Percentiles rank a stretch among this genome's conserved stretches.
Conservation (phyloP, 2,329 filamentous ascomycete genomes). For the Colletotrichum higginsianum region DNA sequence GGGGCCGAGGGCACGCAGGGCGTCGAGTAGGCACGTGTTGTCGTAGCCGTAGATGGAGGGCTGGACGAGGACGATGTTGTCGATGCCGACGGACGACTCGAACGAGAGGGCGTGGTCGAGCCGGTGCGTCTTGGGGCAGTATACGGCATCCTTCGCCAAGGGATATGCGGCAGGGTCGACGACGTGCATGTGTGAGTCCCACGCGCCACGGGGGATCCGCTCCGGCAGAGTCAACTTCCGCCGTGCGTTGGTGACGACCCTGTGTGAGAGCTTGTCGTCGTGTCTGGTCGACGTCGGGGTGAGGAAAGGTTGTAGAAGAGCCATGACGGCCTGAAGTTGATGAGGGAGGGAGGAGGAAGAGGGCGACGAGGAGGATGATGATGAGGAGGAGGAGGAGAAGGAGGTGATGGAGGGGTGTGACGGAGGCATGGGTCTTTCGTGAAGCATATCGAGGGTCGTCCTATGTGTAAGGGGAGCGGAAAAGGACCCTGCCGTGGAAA, state of each 20-base stretch:
- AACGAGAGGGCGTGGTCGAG: constrained; percentile 67
- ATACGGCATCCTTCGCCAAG: constrained; percentile 63
- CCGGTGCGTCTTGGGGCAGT: constrained; percentile 65
- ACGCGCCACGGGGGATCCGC: constrained; percentile 61
- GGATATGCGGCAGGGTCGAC: constrained; percentile 68
- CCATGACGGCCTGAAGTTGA: constrained; percentile 32
- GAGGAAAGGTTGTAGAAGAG: constrained; percentile 32
- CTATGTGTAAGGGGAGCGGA: constrained; percentile 11
- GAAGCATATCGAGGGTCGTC: constrained; percentile 23
- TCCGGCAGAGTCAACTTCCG: constrained; percentile 37
- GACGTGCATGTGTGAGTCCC: constrained; percentile 77
- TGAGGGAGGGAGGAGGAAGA: constrained; percentile 13
- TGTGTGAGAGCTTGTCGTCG: constrained; percentile 24
- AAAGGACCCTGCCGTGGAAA: constrained; percentile 5
- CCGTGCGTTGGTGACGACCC: constrained; percentile 6
- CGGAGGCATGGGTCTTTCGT: constrained; percentile 14
- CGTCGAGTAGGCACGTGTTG: constrained; percentile 71
- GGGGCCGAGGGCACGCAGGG: constrained; percentile 64
- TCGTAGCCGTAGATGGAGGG: constrained; percentile 74
- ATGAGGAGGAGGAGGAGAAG: background rate
- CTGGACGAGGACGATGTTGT: constrained; percentile 72
- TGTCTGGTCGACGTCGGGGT: constrained; percentile 14
- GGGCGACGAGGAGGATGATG: too few species aligned
- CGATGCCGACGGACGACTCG: constrained; percentile 64
- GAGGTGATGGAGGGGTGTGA: constrained; percentile 10